Evolutionary conservation across 2,329 filamentous ascomycete species (phyloP).

Genomic region (Fusarium sp.): DNA sequence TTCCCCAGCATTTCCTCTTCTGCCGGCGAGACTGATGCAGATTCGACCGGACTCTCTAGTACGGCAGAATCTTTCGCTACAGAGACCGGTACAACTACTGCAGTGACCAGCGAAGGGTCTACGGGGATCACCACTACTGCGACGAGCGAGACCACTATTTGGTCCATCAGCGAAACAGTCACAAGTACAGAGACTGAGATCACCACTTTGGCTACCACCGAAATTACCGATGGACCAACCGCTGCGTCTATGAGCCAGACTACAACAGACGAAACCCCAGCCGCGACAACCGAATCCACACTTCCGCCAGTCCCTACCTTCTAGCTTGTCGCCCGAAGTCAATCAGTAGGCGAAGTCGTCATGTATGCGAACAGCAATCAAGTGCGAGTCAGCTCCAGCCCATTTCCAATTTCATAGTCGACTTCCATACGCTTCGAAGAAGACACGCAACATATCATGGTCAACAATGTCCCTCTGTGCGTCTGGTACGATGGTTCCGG

Average conservation of each 20-base stretch:
- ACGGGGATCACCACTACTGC: not conserved
- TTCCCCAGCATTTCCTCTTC: too few species aligned
- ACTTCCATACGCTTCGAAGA: not conserved
- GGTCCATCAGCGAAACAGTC: not conserved
- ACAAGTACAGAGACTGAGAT: fast-evolving
- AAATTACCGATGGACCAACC: not conserved
- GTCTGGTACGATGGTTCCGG: not conserved
- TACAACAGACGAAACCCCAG: not conserved
- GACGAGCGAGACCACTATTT: not conserved
- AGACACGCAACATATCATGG: not conserved
- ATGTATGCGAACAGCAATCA: not conserved
- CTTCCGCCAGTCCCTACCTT: not conserved
- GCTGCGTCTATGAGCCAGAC: not conserved
- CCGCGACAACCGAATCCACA: not conserved
- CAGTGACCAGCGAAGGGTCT: not conserved
- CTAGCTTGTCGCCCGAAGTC: not conserved
- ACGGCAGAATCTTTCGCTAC: fast-evolving
- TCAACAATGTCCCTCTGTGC: fast-evolving
- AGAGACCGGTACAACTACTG: fast-evolving
- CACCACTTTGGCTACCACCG: not conserved
- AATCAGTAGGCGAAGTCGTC: not conserved
- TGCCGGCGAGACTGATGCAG: too few species aligned
- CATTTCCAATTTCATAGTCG: not conserved
- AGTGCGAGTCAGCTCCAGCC: fast-evolving
- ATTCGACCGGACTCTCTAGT: too few species aligned